Evolutionary conservation across 441 rosid species (phyloP).

Genomic region (Manihot esculenta): DNA sequence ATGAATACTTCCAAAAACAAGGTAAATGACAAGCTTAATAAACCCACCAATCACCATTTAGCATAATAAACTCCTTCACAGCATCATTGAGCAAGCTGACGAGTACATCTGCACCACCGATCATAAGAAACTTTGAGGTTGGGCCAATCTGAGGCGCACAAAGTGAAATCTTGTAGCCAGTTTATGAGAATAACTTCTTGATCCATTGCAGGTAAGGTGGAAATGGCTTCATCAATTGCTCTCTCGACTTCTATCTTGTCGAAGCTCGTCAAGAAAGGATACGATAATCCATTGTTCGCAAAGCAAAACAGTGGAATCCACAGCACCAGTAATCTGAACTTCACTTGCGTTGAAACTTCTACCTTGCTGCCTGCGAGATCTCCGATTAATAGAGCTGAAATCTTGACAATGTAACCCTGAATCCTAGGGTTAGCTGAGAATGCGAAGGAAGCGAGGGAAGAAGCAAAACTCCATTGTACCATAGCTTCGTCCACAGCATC

Average conservation of each 20-base stretch:
- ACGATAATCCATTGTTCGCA: conserved; percentile 54
- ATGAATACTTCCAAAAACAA: too few species aligned
- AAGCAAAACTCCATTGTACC: conserved; percentile 68
- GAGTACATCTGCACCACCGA: conserved; percentile 72
- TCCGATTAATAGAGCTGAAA: conserved; percentile 50
- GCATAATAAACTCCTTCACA: too few species aligned
- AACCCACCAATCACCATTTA: too few species aligned
- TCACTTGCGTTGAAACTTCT: conserved; percentile 48
- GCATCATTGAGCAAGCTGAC: conserved; percentile 33
- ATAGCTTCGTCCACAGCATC: conserved; percentile 62
- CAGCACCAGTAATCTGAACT: conserved; percentile 54
- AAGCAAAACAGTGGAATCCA: conserved; percentile 72
- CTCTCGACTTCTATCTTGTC: conserved; percentile 65
- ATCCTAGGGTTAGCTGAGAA: conserved; percentile 62
- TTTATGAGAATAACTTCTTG: conserved; percentile 74
- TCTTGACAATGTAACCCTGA: conserved; percentile 62
- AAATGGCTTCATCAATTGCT: conserved; percentile 60
- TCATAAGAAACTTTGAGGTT: conserved; percentile 61
- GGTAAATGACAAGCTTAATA: too few species aligned
- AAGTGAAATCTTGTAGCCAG: conserved; percentile 69
- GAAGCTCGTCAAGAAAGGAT: conserved; percentile 50
- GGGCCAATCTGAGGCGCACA: conserved; percentile 73
- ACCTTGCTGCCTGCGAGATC: conserved; percentile 41
- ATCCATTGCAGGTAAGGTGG: conserved; percentile 48
- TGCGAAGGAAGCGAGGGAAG: conserved; percentile 58